phyloP scores from a whole-genome alignment of 345 rosid species.

The Populus simonii region DNA sequence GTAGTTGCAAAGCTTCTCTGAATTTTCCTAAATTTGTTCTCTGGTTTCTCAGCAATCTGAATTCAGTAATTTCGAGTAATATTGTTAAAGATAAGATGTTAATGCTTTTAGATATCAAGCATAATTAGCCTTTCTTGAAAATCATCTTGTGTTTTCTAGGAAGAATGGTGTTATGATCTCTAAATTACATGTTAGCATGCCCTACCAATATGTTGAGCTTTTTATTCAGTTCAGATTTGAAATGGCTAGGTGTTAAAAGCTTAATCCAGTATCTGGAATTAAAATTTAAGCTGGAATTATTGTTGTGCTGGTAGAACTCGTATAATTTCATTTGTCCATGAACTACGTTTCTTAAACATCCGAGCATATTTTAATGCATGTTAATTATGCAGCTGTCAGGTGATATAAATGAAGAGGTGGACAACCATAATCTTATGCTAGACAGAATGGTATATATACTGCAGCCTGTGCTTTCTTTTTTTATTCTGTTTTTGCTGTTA shows the following conservation, averaged over 20 bases:
- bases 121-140: neutral
- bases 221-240: neutral
- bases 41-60: conserved; percentile 9
- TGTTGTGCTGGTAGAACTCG: neutral
- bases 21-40: conserved; percentile 3
- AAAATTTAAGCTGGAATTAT: neutral
- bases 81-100: conserved; percentile 3
- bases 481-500: conserved; percentile 15
- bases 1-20: neutral
- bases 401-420: conserved; percentile 87
- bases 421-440: conserved; percentile 72
- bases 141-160: neutral
- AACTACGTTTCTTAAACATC: neutral
- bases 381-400: conserved; percentile 63
- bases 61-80: neutral
- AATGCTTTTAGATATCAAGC: neutral
- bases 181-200: neutral
- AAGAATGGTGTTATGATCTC: neutral
- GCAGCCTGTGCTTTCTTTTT: neutral
- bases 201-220: neutral
- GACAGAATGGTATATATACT: conserved; percentile 67
- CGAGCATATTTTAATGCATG: conserved; percentile 11
- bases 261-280: neutral
- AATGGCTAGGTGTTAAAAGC: neutral
- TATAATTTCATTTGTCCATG: neutral